Conservation (phyloP, 371 early-diverging fungal genomes). For the Conidiobolus incongruus region DNA sequence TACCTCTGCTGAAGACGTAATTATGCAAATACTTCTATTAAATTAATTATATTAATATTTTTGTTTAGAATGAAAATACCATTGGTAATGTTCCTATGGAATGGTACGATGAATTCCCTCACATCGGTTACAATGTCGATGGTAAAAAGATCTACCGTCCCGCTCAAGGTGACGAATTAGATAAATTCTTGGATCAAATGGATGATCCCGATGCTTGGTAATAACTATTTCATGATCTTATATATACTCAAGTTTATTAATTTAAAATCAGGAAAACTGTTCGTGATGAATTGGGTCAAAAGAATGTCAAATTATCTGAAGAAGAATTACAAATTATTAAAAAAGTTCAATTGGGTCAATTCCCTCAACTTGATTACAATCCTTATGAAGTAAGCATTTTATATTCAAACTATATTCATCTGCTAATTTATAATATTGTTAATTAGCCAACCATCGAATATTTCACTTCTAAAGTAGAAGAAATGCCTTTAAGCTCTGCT, state of each 20-base stretch:
- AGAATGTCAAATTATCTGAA: slow-evolving; percentile 56
- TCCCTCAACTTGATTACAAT: slow-evolving; percentile 64
- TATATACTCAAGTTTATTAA: neutral
- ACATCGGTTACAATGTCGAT: slow-evolving; percentile 86
- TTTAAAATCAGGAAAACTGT: slow-evolving; percentile 36
- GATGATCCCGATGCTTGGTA: slow-evolving; percentile 85
- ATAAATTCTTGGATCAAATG: slow-evolving; percentile 71
- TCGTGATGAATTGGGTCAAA: slow-evolving; percentile 52
- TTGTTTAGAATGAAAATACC: slow-evolving; percentile 30
- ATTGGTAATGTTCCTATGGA: slow-evolving; percentile 88
- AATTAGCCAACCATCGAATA: slow-evolving; percentile 88
- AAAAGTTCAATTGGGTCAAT: slow-evolving; percentile 50
- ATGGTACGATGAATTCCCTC: slow-evolving; percentile 90
- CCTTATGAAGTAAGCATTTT: too few relatives aligned
- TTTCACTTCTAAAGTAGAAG: slow-evolving; percentile 63
- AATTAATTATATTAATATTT: neutral
- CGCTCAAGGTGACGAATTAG: slow-evolving; percentile 69
- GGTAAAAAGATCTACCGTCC: slow-evolving; percentile 78
- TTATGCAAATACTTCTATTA: slow-evolving; percentile 1
- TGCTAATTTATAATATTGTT: too few relatives aligned
- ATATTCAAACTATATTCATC: too few relatives aligned
- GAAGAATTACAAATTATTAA: slow-evolving; percentile 82
- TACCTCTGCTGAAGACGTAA: slow-evolving; percentile 68
- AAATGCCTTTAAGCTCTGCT: slow-evolving; percentile 53
- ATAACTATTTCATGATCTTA: neutral